A percentile compares a stretch with the other conserved stretches of the same genome.
Conservation (phyloP, 1,284 basidiomycete species). For the Fomitopsis pinicola region DNA sequence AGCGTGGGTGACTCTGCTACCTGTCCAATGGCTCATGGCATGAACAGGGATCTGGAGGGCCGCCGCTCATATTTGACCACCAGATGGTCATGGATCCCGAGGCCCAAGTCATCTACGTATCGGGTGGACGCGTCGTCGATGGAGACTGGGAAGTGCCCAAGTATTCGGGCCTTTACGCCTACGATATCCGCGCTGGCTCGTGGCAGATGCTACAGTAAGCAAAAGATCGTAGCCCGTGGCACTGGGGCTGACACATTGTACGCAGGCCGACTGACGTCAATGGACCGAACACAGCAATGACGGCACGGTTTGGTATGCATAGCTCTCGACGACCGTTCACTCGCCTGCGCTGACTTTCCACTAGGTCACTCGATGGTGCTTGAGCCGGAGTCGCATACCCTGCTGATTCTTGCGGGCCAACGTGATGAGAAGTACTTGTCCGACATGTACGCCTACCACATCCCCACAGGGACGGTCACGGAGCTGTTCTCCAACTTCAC, state of each 20-base stretch:
- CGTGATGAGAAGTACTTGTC: constrained; percentile 58
- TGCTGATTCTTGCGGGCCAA: constrained; percentile 72
- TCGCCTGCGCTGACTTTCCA: not conserved
- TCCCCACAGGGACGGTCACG: constrained; percentile 50
- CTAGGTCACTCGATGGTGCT: constrained; percentile 78
- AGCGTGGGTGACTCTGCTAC: constrained; percentile 16
- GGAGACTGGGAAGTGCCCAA: constrained; percentile 52
- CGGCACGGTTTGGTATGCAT: constrained; percentile 55
- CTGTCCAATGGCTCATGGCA: not conserved
- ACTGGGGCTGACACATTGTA: not conserved
- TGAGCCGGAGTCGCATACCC: constrained; percentile 49
- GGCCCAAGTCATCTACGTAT: constrained; percentile 70
- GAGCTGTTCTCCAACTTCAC: constrained; percentile 63
- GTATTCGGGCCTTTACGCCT: constrained; percentile 70
- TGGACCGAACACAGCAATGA: constrained; percentile 30
- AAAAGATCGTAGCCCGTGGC: no score
- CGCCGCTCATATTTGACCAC: constrained; percentile 76
- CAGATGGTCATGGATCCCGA: constrained; percentile 78
- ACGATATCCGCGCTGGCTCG: constrained; percentile 53
- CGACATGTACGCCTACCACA: constrained; percentile 73
- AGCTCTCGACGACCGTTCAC: no score
- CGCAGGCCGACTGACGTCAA: constrained; percentile 15
- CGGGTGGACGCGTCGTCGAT: constrained; percentile 73
- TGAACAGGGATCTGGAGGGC: constrained; percentile 57
- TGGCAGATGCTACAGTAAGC: constrained; percentile 67